Percentiles rank a stretch among this genome's conserved stretches.
These are phyloP conservation scores for Coemansia sp. DNA, from an alignment of 192 early-diverging fungal genomes.

Conservation along the genomic window DNA sequence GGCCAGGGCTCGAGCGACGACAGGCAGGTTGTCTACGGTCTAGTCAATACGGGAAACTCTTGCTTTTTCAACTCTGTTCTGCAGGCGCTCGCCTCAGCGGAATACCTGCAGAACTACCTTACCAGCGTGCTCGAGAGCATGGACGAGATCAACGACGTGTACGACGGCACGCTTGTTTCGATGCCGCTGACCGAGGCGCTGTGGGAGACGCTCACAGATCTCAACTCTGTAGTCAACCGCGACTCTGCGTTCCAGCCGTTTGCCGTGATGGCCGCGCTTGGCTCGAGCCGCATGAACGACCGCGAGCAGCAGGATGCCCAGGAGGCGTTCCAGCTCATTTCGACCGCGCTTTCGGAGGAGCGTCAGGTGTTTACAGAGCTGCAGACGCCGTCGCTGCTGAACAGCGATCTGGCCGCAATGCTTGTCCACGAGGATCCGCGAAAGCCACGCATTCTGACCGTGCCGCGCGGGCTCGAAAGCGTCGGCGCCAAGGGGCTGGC, in stretches of 20 bases:
- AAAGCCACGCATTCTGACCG: constrained; percentile 26
- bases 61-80: constrained; percentile 92
- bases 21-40: constrained; percentile 60
- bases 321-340: constrained; percentile 80
- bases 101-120: constrained; percentile 52
- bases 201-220: constrained; percentile 53
- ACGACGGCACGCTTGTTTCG: constrained; percentile 19
- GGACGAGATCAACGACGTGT: constrained; percentile 46
- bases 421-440: constrained; percentile 20
- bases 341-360: constrained; percentile 67
- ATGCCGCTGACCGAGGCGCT: constrained; percentile 54
- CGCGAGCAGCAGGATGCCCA: constrained; percentile 86
- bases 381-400: constrained; percentile 46
- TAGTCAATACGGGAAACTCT: constrained; percentile 88
- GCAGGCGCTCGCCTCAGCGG: constrained; percentile 64
- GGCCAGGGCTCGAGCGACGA: constrained; percentile 18
- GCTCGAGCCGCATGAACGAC: constrained; percentile 59
- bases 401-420: constrained; percentile 23
- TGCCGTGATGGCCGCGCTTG: constrained; percentile 61
- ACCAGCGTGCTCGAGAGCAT: constrained; percentile 46
- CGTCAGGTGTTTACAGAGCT: constrained; percentile 26
- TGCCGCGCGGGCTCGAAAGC: constrained; percentile 46
- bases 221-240: constrained; percentile 46
- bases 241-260: constrained; percentile 60
- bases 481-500: constrained; percentile 45